Percentiles rank a stretch among this genome's conserved stretches.
phyloP scores from a whole-genome alignment of 257 asterid genomes.

The Phtheirospermum japonicum region DNA sequence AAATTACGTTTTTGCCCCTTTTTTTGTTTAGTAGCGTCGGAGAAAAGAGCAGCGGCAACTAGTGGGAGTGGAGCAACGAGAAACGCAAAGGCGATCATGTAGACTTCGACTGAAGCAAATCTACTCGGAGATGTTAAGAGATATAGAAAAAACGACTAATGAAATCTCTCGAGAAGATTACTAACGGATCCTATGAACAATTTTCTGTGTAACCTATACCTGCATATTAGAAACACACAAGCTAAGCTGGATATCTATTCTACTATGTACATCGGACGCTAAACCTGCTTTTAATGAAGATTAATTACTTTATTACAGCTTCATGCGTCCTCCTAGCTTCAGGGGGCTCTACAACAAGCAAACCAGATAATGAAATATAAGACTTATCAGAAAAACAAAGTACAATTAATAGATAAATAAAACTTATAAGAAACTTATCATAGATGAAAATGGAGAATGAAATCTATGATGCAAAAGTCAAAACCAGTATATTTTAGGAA shows the following conservation, averaged over 20 bases:
- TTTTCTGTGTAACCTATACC: constrained; percentile 86
- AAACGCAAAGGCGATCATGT: constrained; percentile 85
- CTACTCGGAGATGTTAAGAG: constrained; percentile 75
- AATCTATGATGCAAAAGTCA: too few species aligned
- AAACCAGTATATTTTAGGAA: neutral
- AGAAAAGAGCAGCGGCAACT: constrained; percentile 96
- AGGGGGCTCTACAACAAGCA: constrained; percentile 57
- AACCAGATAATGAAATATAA: constrained; percentile 8
- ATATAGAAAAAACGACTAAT: too few species aligned
- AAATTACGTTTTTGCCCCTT: too few species aligned
- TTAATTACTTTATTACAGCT: constrained; percentile 78
- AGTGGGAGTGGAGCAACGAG: too few species aligned
- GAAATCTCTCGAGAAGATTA: constrained; percentile 96
- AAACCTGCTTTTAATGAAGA: neutral
- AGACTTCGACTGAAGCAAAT: constrained; percentile 88
- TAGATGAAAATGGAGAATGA: too few species aligned
- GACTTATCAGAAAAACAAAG: constrained; percentile 4
- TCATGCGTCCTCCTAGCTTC: constrained; percentile 79
- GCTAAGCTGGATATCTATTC: constrained; percentile 19
- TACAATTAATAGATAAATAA: neutral
- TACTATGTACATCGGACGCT: constrained; percentile 1
- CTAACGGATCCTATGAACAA: constrained; percentile 70
- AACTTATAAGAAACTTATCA: constrained; percentile 19
- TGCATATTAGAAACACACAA: constrained; percentile 34
- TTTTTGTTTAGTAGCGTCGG: too few species aligned